Percentiles rank a stretch among this genome's conserved stretches.
Conservation (phyloP, 148 eudicot genomes). For the Camellia lanceoleosa region DNA sequence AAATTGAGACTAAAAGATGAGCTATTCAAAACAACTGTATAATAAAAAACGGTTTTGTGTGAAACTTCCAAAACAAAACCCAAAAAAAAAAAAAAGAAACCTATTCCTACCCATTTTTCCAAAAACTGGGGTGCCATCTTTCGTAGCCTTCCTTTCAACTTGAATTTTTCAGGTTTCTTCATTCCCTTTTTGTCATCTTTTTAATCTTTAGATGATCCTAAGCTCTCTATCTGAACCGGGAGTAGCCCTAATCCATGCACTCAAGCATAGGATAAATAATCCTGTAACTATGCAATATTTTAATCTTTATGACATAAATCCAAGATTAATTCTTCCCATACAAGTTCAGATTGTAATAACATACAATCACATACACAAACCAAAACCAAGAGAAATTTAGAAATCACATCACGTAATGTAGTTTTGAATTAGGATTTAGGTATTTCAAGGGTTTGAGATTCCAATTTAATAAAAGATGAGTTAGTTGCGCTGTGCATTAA, state of each 20-base stretch:
- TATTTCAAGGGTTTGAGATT: not conserved
- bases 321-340: not conserved
- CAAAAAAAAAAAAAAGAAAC: not conserved
- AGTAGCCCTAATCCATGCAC: too few relatives aligned
- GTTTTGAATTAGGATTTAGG: not conserved
- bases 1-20: too few relatives aligned
- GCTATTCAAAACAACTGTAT: not conserved
- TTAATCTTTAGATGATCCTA: not conserved
- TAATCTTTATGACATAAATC: not conserved
- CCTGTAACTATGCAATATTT: not conserved
- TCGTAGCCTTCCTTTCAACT: not conserved
- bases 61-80: not conserved
- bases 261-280: not conserved
- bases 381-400: not conserved
- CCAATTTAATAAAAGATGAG: not conserved
- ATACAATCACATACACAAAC: not conserved
- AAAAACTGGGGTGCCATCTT: not conserved
- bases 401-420: not conserved
- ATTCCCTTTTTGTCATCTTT: not conserved
- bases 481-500: not conserved
- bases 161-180: too few relatives aligned
- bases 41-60: not conserved
- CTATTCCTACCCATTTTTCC: not conserved
- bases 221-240: not conserved
- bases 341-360: not conserved